Conservation (phyloP, 2,329 filamentous ascomycete species). For the Fusarium stilboides region DNA sequence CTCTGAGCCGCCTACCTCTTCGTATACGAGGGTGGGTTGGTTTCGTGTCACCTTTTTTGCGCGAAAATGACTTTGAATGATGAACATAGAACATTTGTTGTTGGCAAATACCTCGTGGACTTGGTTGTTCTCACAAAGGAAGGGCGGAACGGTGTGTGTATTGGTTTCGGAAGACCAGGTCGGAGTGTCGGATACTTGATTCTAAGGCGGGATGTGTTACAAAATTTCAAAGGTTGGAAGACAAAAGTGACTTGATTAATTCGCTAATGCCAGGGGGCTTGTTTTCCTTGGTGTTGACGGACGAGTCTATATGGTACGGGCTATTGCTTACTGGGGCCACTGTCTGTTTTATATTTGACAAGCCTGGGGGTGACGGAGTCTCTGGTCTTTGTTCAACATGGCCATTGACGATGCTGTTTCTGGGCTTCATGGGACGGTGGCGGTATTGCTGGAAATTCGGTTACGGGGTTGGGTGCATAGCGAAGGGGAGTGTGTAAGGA, state of each 20-base stretch:
- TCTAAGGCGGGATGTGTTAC: slow-evolving; percentile 55
- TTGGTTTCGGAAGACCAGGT: slow-evolving; percentile 57
- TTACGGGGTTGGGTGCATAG: slow-evolving; percentile 60
- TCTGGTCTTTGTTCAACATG: slow-evolving; percentile 20
- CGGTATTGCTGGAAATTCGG: slow-evolving; percentile 61
- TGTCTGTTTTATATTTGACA: slow-evolving; percentile 54
- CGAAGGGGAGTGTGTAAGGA: slow-evolving; percentile 61
- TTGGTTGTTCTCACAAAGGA: slow-evolving; percentile 59
- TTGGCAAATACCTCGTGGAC: slow-evolving; percentile 63
- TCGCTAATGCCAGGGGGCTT: slow-evolving; percentile 46
- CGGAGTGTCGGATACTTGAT: slow-evolving; percentile 59
- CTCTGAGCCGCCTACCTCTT: slow-evolving; percentile 46
- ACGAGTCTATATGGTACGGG: slow-evolving; percentile 52
- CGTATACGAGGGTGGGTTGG: slow-evolving; percentile 39
- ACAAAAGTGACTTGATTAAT: slow-evolving; percentile 58
- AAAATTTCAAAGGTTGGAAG: slow-evolving; percentile 57
- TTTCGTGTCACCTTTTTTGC: slow-evolving; percentile 49
- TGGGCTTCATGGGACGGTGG: slow-evolving; percentile 46
- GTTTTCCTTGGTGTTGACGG: slow-evolving; percentile 53
- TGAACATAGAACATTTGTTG: slow-evolving; percentile 63
- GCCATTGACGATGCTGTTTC: slow-evolving; percentile 10
- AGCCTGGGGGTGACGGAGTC: slow-evolving; percentile 42
- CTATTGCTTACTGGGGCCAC: slow-evolving; percentile 51
- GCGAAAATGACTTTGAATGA: slow-evolving; percentile 59
- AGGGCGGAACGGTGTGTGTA: slow-evolving; percentile 56